Conservation (phyloP, 441 rosid species). For the Erodium chrysanthum region DNA sequence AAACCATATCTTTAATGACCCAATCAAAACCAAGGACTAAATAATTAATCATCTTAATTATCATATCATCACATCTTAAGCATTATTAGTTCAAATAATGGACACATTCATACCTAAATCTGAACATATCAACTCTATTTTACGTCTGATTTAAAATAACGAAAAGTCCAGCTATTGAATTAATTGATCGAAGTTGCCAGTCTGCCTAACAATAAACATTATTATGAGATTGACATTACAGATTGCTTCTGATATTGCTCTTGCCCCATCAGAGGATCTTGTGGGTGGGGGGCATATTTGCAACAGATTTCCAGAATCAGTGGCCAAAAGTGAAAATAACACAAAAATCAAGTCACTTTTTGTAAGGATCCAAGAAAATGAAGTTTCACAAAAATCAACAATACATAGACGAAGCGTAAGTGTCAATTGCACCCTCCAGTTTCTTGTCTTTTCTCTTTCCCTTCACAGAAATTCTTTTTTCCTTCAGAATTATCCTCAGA, state of each 20-base stretch:
- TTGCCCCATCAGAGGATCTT: no score
- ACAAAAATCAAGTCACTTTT: not conserved
- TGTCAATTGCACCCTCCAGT: not conserved
- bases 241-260: not conserved
- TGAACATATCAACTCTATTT: no score
- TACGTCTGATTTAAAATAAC: not conserved
- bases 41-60: no score
- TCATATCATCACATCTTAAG: no score
- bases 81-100: no score
- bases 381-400: not conserved
- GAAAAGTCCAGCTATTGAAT: not conserved
- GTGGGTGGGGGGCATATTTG: not conserved
- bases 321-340: not conserved
- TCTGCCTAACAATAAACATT: constrained; percentile 1
- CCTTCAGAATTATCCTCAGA: not conserved
- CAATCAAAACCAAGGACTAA: no score
- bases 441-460: not conserved
- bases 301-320: not conserved
- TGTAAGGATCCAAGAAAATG: not conserved
- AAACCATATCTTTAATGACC: no score
- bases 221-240: not conserved
- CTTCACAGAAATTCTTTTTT: not conserved
- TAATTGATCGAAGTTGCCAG: not conserved
- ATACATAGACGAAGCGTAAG: not conserved
- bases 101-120: no score